phyloP scores from a whole-genome alignment of 2,329 filamentous ascomycete genomes.

The Fusarium virguliforme region DNA sequence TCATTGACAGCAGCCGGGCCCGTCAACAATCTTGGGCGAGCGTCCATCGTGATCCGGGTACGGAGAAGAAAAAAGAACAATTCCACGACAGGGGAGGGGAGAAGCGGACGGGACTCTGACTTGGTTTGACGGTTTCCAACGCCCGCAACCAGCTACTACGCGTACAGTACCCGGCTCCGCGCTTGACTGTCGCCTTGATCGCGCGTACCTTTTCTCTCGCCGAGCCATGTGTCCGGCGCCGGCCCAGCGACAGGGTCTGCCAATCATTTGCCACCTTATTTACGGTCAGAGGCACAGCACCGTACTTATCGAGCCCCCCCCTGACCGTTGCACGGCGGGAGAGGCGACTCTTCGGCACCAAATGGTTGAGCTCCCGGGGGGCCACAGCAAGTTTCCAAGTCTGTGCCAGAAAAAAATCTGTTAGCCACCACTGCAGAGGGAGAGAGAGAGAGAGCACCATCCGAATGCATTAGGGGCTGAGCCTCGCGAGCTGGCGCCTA shows the following conservation, averaged over 20 bases:
- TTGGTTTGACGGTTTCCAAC: constrained; percentile 21
- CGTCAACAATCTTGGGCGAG: constrained; percentile 25
- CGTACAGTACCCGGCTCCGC: constrained; percentile 28
- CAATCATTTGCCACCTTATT: constrained; percentile 42
- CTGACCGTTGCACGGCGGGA: constrained; percentile 12
- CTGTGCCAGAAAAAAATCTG: constrained; percentile 26
- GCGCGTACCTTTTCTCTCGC: constrained; percentile 38
- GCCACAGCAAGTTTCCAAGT: neutral
- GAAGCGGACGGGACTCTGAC: constrained; percentile 9
- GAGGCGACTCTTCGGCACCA: constrained; percentile 24
- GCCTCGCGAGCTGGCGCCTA: constrained; percentile 15
- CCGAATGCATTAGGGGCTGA: constrained; percentile 35
- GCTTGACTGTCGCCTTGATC: constrained; percentile 11
- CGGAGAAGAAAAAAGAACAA: constrained; percentile 50
- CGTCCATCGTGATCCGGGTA: constrained; percentile 33
- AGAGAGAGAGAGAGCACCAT: constrained; percentile 3
- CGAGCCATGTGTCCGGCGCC: constrained; percentile 47
- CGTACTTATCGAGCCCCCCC: constrained; percentile 19
- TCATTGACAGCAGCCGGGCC: constrained; percentile 34
- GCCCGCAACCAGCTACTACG: constrained; percentile 32
- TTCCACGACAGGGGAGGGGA: constrained; percentile 49
- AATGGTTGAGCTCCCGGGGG: constrained; percentile 27
- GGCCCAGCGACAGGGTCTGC: constrained; percentile 40
- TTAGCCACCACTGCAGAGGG: neutral
- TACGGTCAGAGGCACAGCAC: constrained; percentile 8